Conservation (phyloP, 306 rosid genomes). For the Vigna unguiculata region DNA sequence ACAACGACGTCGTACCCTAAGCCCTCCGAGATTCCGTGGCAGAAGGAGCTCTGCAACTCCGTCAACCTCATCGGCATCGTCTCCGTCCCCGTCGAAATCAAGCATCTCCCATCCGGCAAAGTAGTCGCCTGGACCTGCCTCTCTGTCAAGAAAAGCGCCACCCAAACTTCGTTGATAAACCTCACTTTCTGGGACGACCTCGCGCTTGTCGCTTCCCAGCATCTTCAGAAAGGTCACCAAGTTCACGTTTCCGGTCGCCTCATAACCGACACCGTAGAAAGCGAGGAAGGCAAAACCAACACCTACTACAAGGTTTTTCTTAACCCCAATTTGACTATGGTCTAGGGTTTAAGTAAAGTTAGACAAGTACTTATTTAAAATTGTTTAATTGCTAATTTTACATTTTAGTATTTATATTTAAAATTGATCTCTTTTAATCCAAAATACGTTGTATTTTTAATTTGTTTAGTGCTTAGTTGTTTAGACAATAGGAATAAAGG, state of each 20-base stretch:
- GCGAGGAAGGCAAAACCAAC: slow-evolving; percentile 75
- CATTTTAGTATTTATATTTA: too few relatives aligned
- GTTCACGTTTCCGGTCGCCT: slow-evolving; percentile 84
- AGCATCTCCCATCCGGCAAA: slow-evolving; percentile 80
- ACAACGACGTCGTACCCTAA: slow-evolving; percentile 50
- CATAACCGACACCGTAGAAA: slow-evolving; percentile 73
- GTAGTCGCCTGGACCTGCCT: slow-evolving; percentile 85
- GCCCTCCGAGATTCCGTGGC: slow-evolving; percentile 87
- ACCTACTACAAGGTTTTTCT: slow-evolving; percentile 81
- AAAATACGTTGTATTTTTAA: too few relatives aligned
- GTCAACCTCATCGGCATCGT: slow-evolving; percentile 81
- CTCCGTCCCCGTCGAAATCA: slow-evolving; percentile 74
- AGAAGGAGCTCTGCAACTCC: slow-evolving; percentile 80
- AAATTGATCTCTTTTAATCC: too few relatives aligned
- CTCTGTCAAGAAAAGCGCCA: slow-evolving; percentile 76
- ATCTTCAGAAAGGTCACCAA: slow-evolving; percentile 77
- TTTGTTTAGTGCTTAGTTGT: too few relatives aligned
- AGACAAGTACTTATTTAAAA: too few relatives aligned
- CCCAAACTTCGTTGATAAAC: slow-evolving; percentile 71
- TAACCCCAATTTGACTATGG: neutral
- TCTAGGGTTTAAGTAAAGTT: neutral
- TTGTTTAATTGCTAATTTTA: too few relatives aligned
- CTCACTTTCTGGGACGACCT: slow-evolving; percentile 93
- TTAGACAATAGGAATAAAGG: too few relatives aligned
- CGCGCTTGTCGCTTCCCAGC: slow-evolving; percentile 79